A percentile compares a stretch with the other conserved stretches of the same genome.
phyloP scores from a whole-genome alignment of 768 basidiomycete genomes.

The Lentinula detonsa region DNA sequence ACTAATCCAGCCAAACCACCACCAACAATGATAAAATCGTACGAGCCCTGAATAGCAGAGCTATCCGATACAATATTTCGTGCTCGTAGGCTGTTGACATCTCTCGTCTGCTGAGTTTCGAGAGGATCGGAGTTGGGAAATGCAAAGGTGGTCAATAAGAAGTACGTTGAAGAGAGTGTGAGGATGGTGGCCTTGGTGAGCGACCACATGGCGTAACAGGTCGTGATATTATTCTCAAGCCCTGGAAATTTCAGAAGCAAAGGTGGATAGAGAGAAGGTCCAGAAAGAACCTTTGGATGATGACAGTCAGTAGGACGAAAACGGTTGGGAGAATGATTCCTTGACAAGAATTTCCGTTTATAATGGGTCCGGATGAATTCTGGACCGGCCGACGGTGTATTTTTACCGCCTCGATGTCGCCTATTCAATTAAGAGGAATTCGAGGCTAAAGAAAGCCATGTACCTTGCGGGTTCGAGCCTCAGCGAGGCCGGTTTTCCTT shows the following conservation, averaged over 20 bases:
- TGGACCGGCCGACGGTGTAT: too few relatives aligned
- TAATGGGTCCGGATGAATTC: too few relatives aligned
- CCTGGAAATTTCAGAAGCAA: neutral
- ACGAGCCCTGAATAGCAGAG: neutral
- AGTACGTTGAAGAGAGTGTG: constrained; percentile 2
- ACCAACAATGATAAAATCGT: constrained; percentile 5
- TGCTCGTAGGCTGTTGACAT: neutral
- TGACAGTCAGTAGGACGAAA: neutral
- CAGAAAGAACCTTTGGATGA: neutral
- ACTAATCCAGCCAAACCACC: constrained; percentile 2
- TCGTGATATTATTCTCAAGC: neutral
- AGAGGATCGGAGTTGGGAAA: neutral
- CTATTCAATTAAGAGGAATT: too few relatives aligned
- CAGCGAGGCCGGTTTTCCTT: too few relatives aligned
- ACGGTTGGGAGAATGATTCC: neutral
- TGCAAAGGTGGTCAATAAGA: neutral
- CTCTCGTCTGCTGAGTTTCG: neutral
- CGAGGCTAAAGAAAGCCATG: too few relatives aligned
- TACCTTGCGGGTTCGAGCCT: too few relatives aligned
- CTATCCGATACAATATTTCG: constrained; percentile 1
- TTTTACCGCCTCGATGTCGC: too few relatives aligned
- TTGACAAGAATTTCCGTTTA: too few relatives aligned
- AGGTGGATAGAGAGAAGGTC: neutral
- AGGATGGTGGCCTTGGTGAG: neutral
- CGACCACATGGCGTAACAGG: constrained; percentile 5